Base-by-base conservation (phyloP, 2,329 filamentous ascomycete species). In the Xylariales sp. region DNA sequence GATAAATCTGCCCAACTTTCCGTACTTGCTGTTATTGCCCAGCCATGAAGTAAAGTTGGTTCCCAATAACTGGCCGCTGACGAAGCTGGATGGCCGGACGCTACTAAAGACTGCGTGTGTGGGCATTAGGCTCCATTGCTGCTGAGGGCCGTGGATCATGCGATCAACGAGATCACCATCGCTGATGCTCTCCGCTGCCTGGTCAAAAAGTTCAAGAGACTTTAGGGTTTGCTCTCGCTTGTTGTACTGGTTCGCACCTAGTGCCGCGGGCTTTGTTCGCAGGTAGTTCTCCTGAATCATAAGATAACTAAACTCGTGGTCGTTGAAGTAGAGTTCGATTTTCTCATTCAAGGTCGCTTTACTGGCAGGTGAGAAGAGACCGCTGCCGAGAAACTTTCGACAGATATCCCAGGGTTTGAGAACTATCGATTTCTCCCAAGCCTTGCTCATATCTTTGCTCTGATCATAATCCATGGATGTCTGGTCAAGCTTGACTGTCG, bases 281-380 rank as follows among this genome's bases (percentile, higher is more conserved):
- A 98, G 73, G 52, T 98, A 98, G 57, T 98, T 98, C 61, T 98
- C 94, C 59, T 98, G 93, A 32, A 98, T 81, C 93, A 98, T 97
- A 37, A 98, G 71, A 55, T 83, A 93, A 54, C 89, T 96, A 65
- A 97, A 95, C 53, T 98, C 93, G 56, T 98, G 93, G 53, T 98
- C 93, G 60, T 98, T 97, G 72, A 98, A 98, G 62, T 98, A 98
- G 2, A 98, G 78, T 63, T 98, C 91, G 45, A 94, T 93, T 71
- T 98, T 98, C 61, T 98, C 91, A 57, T 97, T 97, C 24, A 98
- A 69, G 0, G 88, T 95, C 4, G 87, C 72, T 49, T 88, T 94
- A 63, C 88, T 94, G 34, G 82, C 80, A 5, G 82, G 76, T 17
- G 86, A 76, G 62, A 97, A 98, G 63, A 96, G 79, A 25, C 88